Evolutionary conservation across 2,329 filamentous ascomycete species (phyloP).

Genomic region (Periconia digitata): DNA sequence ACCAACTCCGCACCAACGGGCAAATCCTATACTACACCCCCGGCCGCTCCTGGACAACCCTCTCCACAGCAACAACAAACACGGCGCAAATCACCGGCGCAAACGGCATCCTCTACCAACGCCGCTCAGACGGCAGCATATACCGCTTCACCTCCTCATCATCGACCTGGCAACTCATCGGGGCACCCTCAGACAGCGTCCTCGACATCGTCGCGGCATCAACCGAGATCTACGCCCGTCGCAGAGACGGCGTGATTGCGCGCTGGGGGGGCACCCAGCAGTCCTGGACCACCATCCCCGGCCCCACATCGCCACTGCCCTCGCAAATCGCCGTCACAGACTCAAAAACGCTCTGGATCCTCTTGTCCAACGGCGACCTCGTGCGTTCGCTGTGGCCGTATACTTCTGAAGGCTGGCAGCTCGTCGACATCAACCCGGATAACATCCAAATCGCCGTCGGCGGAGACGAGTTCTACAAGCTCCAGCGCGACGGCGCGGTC

Average conservation of each 20-base stretch:
- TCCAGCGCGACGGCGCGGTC: slow-evolving; percentile 25
- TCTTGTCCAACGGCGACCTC: slow-evolving; percentile 26
- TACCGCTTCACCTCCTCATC: slow-evolving; percentile 22
- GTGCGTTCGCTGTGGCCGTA: slow-evolving; percentile 29
- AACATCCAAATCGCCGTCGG: slow-evolving; percentile 28
- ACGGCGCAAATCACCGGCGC: slow-evolving; percentile 31
- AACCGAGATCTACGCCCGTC: slow-evolving; percentile 29
- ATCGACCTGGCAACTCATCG: slow-evolving; percentile 25
- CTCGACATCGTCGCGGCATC: slow-evolving; percentile 29
- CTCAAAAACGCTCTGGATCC: slow-evolving; percentile 26
- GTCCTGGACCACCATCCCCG: slow-evolving; percentile 24
- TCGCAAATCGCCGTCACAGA: slow-evolving; percentile 29
- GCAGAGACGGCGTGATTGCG: slow-evolving; percentile 32
- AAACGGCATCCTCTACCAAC: slow-evolving; percentile 26
- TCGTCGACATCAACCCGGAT: slow-evolving; percentile 24
- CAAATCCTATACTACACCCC: slow-evolving; percentile 24
- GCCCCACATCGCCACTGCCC: slow-evolving; percentile 16
- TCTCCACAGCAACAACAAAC: slow-evolving; percentile 28
- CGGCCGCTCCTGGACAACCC: slow-evolving; percentile 18
- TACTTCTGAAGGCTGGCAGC: slow-evolving; percentile 17
- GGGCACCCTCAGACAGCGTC: slow-evolving; percentile 20
- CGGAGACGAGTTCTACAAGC: slow-evolving; percentile 32
- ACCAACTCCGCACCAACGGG: slow-evolving; percentile 28
- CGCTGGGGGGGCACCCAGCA: slow-evolving; percentile 24
- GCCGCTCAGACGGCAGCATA: slow-evolving; percentile 28